Evolutionary conservation across 1,284 basidiomycete genomes (phyloP).

Genomic region (Hortiboletus rubellus): DNA sequence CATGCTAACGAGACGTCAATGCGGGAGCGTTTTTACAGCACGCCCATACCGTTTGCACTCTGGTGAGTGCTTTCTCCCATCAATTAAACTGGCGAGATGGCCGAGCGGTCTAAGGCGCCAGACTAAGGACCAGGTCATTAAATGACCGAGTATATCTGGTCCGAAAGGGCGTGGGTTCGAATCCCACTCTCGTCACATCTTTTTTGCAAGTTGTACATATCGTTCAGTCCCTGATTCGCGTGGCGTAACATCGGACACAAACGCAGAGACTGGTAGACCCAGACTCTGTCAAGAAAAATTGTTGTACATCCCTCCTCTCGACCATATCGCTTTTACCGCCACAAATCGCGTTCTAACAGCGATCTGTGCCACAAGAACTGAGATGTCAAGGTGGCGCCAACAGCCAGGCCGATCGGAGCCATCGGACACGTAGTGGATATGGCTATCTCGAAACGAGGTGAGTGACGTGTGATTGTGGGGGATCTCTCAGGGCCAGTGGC

Average conservation of each 20-base stretch:
- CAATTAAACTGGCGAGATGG: constrained; percentile 6
- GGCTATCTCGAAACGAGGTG: neutral
- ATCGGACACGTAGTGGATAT: neutral
- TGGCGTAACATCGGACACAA: too few species aligned
- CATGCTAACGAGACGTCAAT: too few species aligned
- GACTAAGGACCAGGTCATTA: constrained; percentile 52
- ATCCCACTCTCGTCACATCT: constrained; percentile 55
- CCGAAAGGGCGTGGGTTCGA: constrained; percentile 69
- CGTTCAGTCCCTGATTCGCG: too few species aligned
- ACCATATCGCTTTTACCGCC: neutral
- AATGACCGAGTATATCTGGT: constrained; percentile 47
- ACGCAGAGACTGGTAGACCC: too few species aligned
- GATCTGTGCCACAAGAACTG: neutral
- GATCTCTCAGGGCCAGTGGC: neutral
- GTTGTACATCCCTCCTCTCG: too few species aligned
- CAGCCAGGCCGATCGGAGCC: neutral
- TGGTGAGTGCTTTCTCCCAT: too few species aligned
- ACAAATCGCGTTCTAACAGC: neutral
- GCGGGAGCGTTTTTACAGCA: too few species aligned
- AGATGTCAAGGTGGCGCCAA: neutral
- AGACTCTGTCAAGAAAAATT: too few species aligned
- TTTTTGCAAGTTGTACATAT: neutral
- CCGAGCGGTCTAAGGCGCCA: constrained; percentile 67
- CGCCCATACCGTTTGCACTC: too few species aligned
- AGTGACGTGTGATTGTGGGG: neutral